Conservation (phyloP, 2,329 filamentous ascomycete species). For the Penicillium sp. region DNA sequence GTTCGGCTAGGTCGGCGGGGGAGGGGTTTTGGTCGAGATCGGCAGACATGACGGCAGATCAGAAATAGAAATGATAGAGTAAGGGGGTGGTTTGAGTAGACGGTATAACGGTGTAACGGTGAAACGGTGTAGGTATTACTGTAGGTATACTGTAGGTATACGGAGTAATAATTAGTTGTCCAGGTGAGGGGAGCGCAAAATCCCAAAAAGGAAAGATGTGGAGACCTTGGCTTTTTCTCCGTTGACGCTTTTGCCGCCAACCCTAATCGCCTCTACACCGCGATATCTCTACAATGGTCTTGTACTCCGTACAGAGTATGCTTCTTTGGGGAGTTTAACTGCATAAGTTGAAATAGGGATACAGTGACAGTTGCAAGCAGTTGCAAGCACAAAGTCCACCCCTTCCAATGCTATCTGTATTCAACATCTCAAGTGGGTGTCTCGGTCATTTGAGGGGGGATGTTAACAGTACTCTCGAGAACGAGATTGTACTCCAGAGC, state of each 20-base stretch:
- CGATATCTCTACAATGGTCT: constrained; percentile 1
- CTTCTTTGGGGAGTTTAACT: not conserved
- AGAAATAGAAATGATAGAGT: not conserved
- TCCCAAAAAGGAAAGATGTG: constrained; percentile 3
- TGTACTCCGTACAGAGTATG: not conserved
- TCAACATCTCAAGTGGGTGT: not conserved
- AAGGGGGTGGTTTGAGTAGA: not conserved
- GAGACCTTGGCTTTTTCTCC: constrained; percentile 4
- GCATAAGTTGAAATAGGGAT: not conserved
- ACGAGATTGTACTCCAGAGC: not conserved
- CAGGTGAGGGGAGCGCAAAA: not conserved
- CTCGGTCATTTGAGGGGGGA: not conserved
- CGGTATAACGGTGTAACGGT: not conserved
- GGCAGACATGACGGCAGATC: constrained; percentile 30
- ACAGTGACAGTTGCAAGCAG: not conserved
- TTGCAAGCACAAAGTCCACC: not conserved
- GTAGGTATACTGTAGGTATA: not conserved
- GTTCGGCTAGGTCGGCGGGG: constrained; percentile 45
- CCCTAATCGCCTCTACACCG: constrained; percentile 9
- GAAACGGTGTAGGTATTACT: too few relatives aligned
- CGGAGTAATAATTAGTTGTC: not conserved
- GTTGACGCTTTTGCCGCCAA: constrained; percentile 11
- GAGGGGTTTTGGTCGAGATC: constrained; percentile 33
- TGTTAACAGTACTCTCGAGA: not conserved
- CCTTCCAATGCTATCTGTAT: not conserved